A percentile compares a stretch with the other conserved stretches of the same genome.
These are phyloP conservation scores for Cryphonectria radicalis DNA, from an alignment of 2,329 filamentous ascomycete genomes.

Conservation along the genomic window DNA sequence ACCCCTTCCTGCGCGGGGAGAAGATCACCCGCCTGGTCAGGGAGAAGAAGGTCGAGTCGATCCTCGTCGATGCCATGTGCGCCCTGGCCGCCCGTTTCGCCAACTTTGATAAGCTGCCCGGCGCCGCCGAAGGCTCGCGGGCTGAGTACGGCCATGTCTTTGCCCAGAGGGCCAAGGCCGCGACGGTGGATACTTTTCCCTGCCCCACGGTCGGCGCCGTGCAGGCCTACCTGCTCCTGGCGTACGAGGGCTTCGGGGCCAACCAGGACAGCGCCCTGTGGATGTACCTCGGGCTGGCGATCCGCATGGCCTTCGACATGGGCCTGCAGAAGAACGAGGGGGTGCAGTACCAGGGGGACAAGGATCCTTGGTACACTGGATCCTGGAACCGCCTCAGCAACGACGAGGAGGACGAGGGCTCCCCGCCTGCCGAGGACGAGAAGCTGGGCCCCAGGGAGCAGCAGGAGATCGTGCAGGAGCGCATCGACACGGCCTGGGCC, in stretches of 20 bases:
- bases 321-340: slow-evolving; percentile 83
- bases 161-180: slow-evolving; percentile 80
- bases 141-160: slow-evolving; percentile 78
- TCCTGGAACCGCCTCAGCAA: slow-evolving; percentile 45
- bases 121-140: slow-evolving; percentile 53
- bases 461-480: slow-evolving; percentile 75
- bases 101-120: slow-evolving; percentile 55
- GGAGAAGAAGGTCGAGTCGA: slow-evolving; percentile 81
- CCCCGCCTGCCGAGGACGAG: slow-evolving; percentile 35
- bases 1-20: slow-evolving; percentile 76
- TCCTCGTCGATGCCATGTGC: slow-evolving; percentile 85
- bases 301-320: slow-evolving; percentile 80
- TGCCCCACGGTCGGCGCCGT: slow-evolving; percentile 83
- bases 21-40: slow-evolving; percentile 76
- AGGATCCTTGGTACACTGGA: slow-evolving; percentile 53
- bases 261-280: slow-evolving; percentile 88
- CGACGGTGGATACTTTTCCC: slow-evolving; percentile 80
- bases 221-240: slow-evolving; percentile 81
- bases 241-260: slow-evolving; percentile 87
- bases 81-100: slow-evolving; percentile 83
- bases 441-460: slow-evolving; percentile 54
- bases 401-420: slow-evolving; percentile 28
- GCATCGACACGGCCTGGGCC: slow-evolving; percentile 87
- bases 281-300: slow-evolving; percentile 91
- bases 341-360: slow-evolving; percentile 63